Percentiles rank a stretch among this genome's conserved stretches.
Evolutionary conservation across 495 filamentous ascomycete genomes (phyloP).

Genomic region (Evansstolkia leycettana): DNA sequence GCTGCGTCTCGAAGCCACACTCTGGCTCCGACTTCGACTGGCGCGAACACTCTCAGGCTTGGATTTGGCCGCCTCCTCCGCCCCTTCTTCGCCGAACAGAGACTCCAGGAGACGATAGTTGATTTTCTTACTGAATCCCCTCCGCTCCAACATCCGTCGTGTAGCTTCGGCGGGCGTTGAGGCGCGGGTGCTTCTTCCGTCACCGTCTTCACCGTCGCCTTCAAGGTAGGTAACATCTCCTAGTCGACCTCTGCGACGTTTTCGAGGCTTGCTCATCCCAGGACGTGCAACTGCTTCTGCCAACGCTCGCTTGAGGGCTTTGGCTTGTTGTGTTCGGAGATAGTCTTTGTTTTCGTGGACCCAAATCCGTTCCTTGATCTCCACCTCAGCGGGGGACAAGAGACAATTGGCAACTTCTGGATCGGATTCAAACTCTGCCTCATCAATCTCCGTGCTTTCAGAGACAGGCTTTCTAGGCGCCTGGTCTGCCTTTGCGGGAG

Average conservation of each 20-base stretch:
- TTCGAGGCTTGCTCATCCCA: constrained; percentile 36
- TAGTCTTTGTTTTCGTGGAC: constrained; percentile 87
- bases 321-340: constrained; percentile 69
- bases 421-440: constrained; percentile 64
- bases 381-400: constrained; percentile 55
- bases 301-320: constrained; percentile 53
- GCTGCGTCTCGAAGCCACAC: constrained; percentile 26
- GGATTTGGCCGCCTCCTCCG: constrained; percentile 14
- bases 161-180: constrained; percentile 60
- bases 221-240: constrained; percentile 39
- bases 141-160: constrained; percentile 55
- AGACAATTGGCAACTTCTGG: constrained; percentile 71
- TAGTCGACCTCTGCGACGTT: constrained; percentile 33
- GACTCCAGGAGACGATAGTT: constrained; percentile 61
- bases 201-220: constrained; percentile 26
- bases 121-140: constrained; percentile 68
- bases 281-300: constrained; percentile 32
- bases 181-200: constrained; percentile 26
- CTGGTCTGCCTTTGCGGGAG: constrained; percentile 1
- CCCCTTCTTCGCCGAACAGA: constrained; percentile 24
- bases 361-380: constrained; percentile 82
- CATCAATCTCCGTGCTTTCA: constrained; percentile 44
- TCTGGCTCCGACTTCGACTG: constrained; percentile 27
- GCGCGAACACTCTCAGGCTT: constrained; percentile 22
- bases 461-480: constrained; percentile 18